Evolutionary conservation across 345 rosid genomes (phyloP).

Genomic region (Citrus australasica): DNA sequence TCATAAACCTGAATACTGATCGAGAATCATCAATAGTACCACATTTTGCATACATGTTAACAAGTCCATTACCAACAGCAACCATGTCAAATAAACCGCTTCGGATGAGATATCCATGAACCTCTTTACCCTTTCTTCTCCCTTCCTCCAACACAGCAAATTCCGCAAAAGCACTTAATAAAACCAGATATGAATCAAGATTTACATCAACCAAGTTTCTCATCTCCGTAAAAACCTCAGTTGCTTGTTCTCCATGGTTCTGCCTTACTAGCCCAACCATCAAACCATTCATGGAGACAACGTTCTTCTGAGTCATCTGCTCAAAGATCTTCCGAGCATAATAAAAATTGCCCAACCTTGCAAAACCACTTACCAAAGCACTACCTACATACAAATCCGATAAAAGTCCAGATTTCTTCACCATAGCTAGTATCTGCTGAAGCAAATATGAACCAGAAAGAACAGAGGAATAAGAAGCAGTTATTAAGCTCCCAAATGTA

Average conservation of each 20-base stretch:
- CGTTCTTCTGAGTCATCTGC: slow-evolving; percentile 64
- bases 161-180: slow-evolving; percentile 75
- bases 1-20: slow-evolving; percentile 55
- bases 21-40: slow-evolving; percentile 54
- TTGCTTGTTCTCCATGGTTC: slow-evolving; percentile 70
- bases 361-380: slow-evolving; percentile 74
- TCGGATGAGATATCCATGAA: slow-evolving; percentile 67
- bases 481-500: slow-evolving; percentile 79
- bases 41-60: slow-evolving; percentile 88
- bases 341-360: slow-evolving; percentile 54
- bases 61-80: slow-evolving; percentile 74
- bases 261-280: slow-evolving; percentile 80
- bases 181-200: slow-evolving; percentile 59
- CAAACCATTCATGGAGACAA: slow-evolving; percentile 72
- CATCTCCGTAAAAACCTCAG: slow-evolving; percentile 52
- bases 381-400: slow-evolving; percentile 85
- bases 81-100: slow-evolving; percentile 47
- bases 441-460: slow-evolving; percentile 55
- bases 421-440: slow-evolving; percentile 60
- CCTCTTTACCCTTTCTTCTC: slow-evolving; percentile 71
- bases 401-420: slow-evolving; percentile 62
- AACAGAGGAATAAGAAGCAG: slow-evolving; percentile 52
- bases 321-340: slow-evolving; percentile 57
- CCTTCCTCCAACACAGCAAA: slow-evolving; percentile 49
- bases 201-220: slow-evolving; percentile 47